These are phyloP conservation scores for Psophocarpus tetragonolobus DNA, from an alignment of 306 rosid genomes.

Conservation along the genomic window DNA sequence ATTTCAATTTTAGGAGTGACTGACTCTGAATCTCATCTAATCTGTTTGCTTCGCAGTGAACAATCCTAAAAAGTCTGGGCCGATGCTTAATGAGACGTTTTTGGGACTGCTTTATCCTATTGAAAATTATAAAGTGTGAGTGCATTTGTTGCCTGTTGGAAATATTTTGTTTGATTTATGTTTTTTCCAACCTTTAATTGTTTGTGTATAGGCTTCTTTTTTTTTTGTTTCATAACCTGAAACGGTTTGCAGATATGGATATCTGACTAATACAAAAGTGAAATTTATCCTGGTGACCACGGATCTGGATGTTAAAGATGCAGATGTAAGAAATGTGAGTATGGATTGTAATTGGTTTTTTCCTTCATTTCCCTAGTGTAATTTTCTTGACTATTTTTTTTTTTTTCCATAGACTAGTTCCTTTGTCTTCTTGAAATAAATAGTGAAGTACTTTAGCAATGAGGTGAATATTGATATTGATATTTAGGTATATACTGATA, in stretches of 20 bases:
- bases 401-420: background rate
- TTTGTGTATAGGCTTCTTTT: background rate
- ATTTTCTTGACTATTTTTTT: too few relatives aligned
- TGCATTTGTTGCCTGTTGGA: slow-evolving; percentile 15
- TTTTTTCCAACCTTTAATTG: background rate
- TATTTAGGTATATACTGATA: too few relatives aligned
- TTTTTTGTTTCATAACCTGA: background rate
- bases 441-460: background rate
- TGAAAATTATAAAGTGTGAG: slow-evolving; percentile 96
- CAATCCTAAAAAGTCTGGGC: slow-evolving; percentile 86
- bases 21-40: slow-evolving; percentile 15
- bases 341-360: slow-evolving; percentile 1
- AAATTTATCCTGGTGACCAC: slow-evolving; percentile 93
- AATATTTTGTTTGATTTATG: background rate
- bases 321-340: slow-evolving; percentile 92
- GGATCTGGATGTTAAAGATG: slow-evolving; percentile 87
- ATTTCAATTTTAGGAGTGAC: background rate
- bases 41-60: slow-evolving; percentile 60
- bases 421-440: background rate
- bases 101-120: slow-evolving; percentile 92
- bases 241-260: slow-evolving; percentile 69
- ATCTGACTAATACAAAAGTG: slow-evolving; percentile 94
- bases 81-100: slow-evolving; percentile 88
- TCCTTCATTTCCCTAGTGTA: background rate
- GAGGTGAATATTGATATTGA: background rate